phyloP scores from a whole-genome alignment of 2,329 filamentous ascomycete species.

The Phialemonium atrogriseum region DNA sequence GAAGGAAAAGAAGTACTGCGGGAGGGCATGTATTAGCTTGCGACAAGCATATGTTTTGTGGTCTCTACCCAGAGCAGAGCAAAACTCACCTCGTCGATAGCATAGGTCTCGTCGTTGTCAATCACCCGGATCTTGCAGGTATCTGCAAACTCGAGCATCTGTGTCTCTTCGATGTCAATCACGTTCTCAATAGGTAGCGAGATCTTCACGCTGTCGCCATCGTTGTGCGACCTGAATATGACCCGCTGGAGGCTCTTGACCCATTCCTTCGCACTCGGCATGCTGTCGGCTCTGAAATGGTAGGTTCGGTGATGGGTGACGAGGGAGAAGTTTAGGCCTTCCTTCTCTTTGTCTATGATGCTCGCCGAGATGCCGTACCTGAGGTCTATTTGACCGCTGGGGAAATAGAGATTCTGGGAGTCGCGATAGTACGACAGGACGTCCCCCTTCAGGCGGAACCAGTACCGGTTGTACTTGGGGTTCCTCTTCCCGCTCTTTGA shows the following conservation, averaged over 20 bases:
- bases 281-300: constrained; percentile 82
- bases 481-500: constrained; percentile 84
- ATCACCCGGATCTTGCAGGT: constrained; percentile 91
- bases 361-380: constrained; percentile 85
- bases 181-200: constrained; percentile 82
- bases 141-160: constrained; percentile 84
- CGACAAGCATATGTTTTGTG: no score
- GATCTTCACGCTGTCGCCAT: constrained; percentile 95
- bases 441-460: constrained; percentile 88
- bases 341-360: constrained; percentile 68
- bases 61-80: neutral
- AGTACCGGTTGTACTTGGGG: constrained; percentile 80
- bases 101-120: constrained; percentile 89
- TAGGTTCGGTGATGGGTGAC: constrained; percentile 77
- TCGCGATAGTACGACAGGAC: constrained; percentile 85
- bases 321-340: constrained; percentile 69
- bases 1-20: constrained; percentile 90
- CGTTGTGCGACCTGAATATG: constrained; percentile 92
- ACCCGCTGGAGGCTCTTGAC: constrained; percentile 88
- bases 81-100: constrained; percentile 73
- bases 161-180: constrained; percentile 85
- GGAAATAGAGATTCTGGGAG: constrained; percentile 81
- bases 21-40: no score
- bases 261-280: constrained; percentile 88
- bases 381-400: constrained; percentile 83